Base-by-base conservation (phyloP, 208 protist species). In the Crithidia brevicula region DNA sequence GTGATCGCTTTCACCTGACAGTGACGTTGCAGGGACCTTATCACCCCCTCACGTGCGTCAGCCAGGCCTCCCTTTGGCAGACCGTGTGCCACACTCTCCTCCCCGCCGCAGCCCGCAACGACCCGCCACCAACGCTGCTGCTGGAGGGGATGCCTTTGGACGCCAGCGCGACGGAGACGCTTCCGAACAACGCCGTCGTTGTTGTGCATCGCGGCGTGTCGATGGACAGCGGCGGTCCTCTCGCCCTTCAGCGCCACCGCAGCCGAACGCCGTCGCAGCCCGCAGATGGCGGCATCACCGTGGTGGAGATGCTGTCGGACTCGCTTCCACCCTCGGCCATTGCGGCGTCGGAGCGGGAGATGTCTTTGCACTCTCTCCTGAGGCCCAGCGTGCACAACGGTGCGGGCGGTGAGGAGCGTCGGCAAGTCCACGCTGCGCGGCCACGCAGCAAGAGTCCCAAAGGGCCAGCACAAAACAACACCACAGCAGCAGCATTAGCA, bases 161-260 rank as follows among this genome's bases (percentile, higher is more conserved):
- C 30, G 27, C 52, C 27, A 76, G 70, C 40, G 38, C 38, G 22
- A 61, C 60, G 16, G 56, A 38, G 28, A 46, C 28, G 5, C 23
- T 75, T 20, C 54, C 70, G 20, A 69, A 69, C 42, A 60, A 60
- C 30, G 70, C 70, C 15, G 60, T 69, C 11, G 23, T 75, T 11
- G 61, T 68, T 22, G 54, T 75, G 52, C 61, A 64, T 23, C 54
- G 47, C 40, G 59, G 45, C 3, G 33, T 33, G 45, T 42, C 59
- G n/a, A 31, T 45, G 28, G 25, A 23, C 1, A n/a, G n/a, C n/a
- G n/a, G n/a, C n/a, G 58, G 11, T 15, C 1, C 56, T 8, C 42
- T 16, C 25, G 16, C 4, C n/a, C n/a, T 36, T 27, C 56, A 50
- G 22, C 54, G 22, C 8, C 42, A 20, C 4, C 45, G 59, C 45